A percentile compares a stretch with the other conserved stretches of the same genome.
Conservation (phyloP, 257 asterid species). For the Jacaranda mimosifolia region DNA sequence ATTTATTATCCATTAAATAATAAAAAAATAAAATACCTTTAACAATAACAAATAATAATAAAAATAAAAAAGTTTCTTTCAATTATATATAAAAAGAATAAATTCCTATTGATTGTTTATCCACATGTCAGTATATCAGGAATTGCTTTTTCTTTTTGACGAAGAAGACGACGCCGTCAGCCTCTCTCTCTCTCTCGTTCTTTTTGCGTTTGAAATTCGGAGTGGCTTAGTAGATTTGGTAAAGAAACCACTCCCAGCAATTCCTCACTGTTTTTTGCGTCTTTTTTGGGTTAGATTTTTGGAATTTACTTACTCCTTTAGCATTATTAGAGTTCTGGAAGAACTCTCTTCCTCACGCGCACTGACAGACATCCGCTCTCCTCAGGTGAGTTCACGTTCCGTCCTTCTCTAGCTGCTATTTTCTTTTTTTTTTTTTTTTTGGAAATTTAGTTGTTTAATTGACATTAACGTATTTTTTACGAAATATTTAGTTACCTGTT, state of each 20-base stretch:
- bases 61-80: no score
- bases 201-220: neutral
- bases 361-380: neutral
- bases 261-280: constrained; percentile 22
- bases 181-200: neutral
- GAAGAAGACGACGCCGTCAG: neutral
- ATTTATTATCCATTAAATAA: neutral
- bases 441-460: neutral
- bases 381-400: constrained; percentile 32
- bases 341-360: constrained; percentile 31
- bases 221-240: constrained; percentile 24
- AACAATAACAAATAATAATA: no score
- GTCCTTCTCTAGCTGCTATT: neutral
- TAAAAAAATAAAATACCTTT: no score
- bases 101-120: neutral
- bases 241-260: constrained; percentile 34
- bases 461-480: neutral
- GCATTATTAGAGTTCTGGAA: constrained; percentile 3
- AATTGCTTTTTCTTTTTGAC: constrained; percentile 26
- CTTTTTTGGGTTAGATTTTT: neutral
- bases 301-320: neutral
- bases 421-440: neutral
- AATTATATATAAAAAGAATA: no score
- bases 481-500: neutral
- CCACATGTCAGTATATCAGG: constrained; percentile 1